phyloP scores from a whole-genome alignment of 768 basidiomycete genomes.

The Hortiboletus flavorubellus region DNA sequence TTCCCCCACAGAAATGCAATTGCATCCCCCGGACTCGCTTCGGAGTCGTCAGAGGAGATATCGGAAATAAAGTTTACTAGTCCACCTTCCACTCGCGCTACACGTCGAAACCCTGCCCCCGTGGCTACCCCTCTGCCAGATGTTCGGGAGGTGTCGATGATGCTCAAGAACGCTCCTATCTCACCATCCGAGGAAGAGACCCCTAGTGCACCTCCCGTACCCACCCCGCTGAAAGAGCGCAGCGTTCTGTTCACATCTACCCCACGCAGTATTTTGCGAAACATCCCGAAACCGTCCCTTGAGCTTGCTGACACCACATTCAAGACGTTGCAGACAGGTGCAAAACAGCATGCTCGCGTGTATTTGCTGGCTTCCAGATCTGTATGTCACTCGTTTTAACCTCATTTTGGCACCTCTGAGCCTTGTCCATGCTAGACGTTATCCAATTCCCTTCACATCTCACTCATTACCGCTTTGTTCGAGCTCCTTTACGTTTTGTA shows the following conservation, averaged over 20 bases:
- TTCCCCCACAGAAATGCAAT: constrained; percentile 10
- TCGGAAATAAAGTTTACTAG: constrained; percentile 15
- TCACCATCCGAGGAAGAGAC: constrained; percentile 34
- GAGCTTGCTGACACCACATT: constrained; percentile 22
- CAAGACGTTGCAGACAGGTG: constrained; percentile 18
- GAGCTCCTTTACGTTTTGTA: constrained; percentile 56
- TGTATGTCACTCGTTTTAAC: constrained; percentile 14
- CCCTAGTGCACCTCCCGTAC: neutral
- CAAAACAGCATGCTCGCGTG: constrained; percentile 15
- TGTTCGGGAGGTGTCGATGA: constrained; percentile 47
- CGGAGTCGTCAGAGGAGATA: constrained; percentile 11
- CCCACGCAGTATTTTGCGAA: constrained; percentile 27
- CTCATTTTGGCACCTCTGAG: neutral
- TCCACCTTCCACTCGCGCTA: constrained; percentile 19
- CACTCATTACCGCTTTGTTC: constrained; percentile 47
- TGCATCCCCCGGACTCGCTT: constrained; percentile 9
- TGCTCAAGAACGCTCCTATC: constrained; percentile 44
- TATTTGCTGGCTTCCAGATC: constrained; percentile 27
- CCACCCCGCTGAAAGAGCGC: constrained; percentile 20
- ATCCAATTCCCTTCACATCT: constrained; percentile 65
- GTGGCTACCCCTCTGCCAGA: constrained; percentile 53
- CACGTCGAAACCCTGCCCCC: constrained; percentile 18
- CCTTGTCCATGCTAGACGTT: constrained; percentile 41
- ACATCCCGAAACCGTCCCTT: constrained; percentile 18
- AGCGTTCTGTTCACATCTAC: constrained; percentile 20